Evolutionary conservation across 2,329 filamentous ascomycete genomes (phyloP).

Genomic region (Pseudopithomyces maydicus): DNA sequence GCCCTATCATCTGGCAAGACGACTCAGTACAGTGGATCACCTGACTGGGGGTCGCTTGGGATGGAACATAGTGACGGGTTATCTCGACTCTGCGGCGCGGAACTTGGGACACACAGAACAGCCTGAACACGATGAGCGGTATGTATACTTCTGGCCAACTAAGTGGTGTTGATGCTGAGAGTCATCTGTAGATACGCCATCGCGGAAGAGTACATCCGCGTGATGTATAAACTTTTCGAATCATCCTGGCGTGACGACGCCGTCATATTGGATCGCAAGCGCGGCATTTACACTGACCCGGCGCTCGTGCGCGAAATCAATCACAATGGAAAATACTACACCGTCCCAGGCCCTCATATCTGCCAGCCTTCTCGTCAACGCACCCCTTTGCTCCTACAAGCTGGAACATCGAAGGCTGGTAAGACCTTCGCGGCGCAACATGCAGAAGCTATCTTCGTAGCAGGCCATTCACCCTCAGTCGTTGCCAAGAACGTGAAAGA

Average conservation of each 20-base stretch:
- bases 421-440: conserved; percentile 70
- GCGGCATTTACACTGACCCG: conserved; percentile 63
- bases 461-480: conserved; percentile 64
- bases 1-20: conserved; percentile 67
- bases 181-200: conserved; percentile 59
- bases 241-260: conserved; percentile 70
- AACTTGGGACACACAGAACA: conserved; percentile 64
- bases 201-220: conserved; percentile 71
- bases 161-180: conserved; percentile 61
- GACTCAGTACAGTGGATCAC: conserved; percentile 69
- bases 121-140: conserved; percentile 67
- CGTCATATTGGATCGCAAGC: conserved; percentile 61
- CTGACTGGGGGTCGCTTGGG: conserved; percentile 61
- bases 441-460: conserved; percentile 72
- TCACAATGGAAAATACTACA: conserved; percentile 67
- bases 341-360: conserved; percentile 69
- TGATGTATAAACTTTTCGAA: conserved; percentile 71
- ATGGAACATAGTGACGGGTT: conserved; percentile 64
- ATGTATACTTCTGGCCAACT: conserved; percentile 53
- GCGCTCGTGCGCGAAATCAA: conserved; percentile 65
- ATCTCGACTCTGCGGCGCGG: conserved; percentile 67
- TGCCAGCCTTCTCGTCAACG: conserved; percentile 68
- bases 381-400: conserved; percentile 70
- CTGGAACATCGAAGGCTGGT: conserved; percentile 67
- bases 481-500: conserved; percentile 65